phyloP scores from a whole-genome alignment of 164 flowering plant species.

The Euptelea pleiosperma region DNA sequence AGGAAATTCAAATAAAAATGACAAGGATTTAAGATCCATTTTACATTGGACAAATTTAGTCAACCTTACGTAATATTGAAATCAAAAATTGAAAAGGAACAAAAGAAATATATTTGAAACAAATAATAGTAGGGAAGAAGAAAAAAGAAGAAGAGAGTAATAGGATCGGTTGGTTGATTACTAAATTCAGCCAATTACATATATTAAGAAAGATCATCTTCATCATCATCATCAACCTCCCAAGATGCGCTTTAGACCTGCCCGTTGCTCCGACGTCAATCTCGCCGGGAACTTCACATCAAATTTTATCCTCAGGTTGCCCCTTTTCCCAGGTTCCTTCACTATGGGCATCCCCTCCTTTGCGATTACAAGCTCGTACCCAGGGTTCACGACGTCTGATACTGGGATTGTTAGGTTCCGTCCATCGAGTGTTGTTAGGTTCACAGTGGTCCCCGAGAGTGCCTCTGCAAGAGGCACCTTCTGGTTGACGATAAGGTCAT shows the following conservation, averaged over 20 bases:
- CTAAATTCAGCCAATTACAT: too few relatives aligned
- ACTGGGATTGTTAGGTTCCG: conserved; percentile 45
- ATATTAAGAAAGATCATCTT: too few relatives aligned
- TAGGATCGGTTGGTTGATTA: too few relatives aligned
- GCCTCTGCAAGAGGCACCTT: conserved; percentile 54
- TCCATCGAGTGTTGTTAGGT: conserved; percentile 55
- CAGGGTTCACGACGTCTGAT: conserved; percentile 49
- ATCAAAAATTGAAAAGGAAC: too few relatives aligned
- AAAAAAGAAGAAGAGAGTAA: too few relatives aligned
- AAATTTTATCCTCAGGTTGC: conserved; percentile 40
- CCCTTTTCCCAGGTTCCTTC: conserved; percentile 44
- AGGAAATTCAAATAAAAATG: too few relatives aligned
- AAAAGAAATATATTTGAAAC: too few relatives aligned
- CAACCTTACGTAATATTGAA: too few relatives aligned
- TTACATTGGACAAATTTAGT: too few relatives aligned
- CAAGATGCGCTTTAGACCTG: conserved; percentile 28
- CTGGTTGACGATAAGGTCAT: conserved; percentile 51
- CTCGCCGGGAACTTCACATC: conserved; percentile 42
- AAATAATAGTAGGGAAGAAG: too few relatives aligned
- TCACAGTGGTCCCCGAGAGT: conserved; percentile 50
- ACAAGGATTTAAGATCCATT: too few relatives aligned
- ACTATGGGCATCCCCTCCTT: conserved; percentile 61
- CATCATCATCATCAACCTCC: conserved; percentile 20
- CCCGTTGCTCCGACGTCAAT: conserved; percentile 32
- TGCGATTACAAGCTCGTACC: conserved; percentile 47